Evolutionary conservation across 441 rosid genomes (phyloP).

Genomic region (Populus hybrid): DNA sequence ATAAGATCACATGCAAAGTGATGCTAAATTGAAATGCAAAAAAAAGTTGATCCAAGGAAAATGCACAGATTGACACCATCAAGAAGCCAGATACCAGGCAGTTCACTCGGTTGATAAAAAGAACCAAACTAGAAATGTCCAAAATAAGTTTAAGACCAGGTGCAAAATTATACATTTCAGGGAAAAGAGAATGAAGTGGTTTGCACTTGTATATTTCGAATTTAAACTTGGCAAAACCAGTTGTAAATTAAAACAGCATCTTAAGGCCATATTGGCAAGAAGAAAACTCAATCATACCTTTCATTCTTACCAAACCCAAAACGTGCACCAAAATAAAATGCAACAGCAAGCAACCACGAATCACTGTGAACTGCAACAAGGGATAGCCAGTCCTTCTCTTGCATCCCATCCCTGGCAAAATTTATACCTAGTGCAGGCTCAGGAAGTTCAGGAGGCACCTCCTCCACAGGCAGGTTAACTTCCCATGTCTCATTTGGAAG

Average conservation of each 20-base stretch:
- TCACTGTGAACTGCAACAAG: constrained; percentile 96
- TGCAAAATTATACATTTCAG: not conserved
- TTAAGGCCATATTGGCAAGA: not conserved
- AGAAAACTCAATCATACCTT: constrained; percentile 45
- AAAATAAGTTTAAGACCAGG: not conserved
- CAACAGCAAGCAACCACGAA: constrained; percentile 91
- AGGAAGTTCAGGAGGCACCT: constrained; percentile 98
- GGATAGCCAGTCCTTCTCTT: constrained; percentile 90
- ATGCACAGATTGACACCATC: not conserved
- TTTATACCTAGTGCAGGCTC: constrained; percentile 96
- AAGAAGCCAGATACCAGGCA: not conserved
- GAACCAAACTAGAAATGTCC: not conserved
- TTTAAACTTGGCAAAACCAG: not conserved
- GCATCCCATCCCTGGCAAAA: constrained; percentile 98
- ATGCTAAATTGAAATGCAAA: not conserved
- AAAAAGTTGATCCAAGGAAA: not conserved
- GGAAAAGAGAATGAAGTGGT: not conserved
- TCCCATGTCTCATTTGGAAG: constrained; percentile 92
- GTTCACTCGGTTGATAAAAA: not conserved
- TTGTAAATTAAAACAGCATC: not conserved
- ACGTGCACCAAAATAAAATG: constrained; percentile 92
- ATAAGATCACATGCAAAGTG: not conserved
- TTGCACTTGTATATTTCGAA: not conserved
- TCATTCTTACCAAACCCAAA: constrained; percentile 87
- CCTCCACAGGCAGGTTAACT: constrained; percentile 95